Evolutionary conservation across 116 monocot genomes (phyloP).

Genomic region (Posidonia oceanica): DNA sequence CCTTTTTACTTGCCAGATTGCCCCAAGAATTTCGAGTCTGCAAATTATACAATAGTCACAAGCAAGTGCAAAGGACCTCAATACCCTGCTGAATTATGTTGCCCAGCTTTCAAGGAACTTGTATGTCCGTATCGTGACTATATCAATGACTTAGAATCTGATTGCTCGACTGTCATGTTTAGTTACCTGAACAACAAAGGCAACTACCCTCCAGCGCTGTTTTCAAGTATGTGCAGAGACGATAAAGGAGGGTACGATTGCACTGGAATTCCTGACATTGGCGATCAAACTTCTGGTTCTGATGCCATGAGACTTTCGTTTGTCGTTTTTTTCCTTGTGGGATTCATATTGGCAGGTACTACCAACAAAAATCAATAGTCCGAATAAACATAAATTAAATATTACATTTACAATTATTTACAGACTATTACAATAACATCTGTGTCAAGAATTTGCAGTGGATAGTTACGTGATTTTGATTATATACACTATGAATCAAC

Average conservation of each 20-base stretch:
- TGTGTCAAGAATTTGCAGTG: no score
- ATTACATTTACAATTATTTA: no score
- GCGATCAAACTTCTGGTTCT: neutral
- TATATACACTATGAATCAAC: no score
- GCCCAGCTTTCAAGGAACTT: slow-evolving; percentile 24
- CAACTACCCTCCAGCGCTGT: slow-evolving; percentile 28
- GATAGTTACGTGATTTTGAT: no score
- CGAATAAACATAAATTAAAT: no score
- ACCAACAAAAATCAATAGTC: no score
- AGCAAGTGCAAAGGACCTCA: slow-evolving; percentile 14
- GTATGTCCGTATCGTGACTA: slow-evolving; percentile 24
- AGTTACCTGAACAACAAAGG: slow-evolving; percentile 4
- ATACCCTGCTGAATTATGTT: no score
- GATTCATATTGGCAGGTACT: neutral
- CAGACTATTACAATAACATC: no score
- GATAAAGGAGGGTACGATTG: slow-evolving; percentile 13
- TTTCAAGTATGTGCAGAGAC: slow-evolving; percentile 5
- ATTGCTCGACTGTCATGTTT: slow-evolving; percentile 36
- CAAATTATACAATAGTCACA: slow-evolving; percentile 35
- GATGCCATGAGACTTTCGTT: neutral
- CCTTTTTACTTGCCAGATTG: slow-evolving; percentile 18
- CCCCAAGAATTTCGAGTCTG: slow-evolving; percentile 26
- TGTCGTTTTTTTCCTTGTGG: neutral
- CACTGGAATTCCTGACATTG: neutral
- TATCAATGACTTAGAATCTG: slow-evolving; percentile 25